Base-by-base conservation (phyloP, 768 basidiomycete species). In the Strobilomyces echinocephalus region DNA sequence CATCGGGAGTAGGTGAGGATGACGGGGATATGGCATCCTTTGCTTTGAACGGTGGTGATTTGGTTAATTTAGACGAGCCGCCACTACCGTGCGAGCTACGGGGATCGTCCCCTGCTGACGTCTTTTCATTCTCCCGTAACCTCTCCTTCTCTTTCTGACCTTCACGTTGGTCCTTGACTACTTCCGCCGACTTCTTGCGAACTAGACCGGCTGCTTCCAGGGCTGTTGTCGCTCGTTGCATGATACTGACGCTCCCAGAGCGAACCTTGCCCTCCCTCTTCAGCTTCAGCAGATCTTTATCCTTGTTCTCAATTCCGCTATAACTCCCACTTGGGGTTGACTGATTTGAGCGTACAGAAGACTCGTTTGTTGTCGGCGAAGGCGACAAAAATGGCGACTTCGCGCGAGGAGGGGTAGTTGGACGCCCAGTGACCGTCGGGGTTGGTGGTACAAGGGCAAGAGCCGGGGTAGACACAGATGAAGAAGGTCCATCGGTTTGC, bases 191-290 rank as follows among this genome's bases (percentile, higher is more conserved):
- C 70, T 88, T 92, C 72, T 93, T 92, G 55, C 86, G 74, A 44
- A 92, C 88, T 10, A 95, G 70, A 3, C 91, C 88, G 12, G 87
- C 88, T 10, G 89, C 91, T 66, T 91, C 90, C 24, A 93, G 76
- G 1, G 88, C 91, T 1, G 92, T 95, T 2, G 93, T 95, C 0
- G 92, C 94, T 24, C 94, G 83, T 62, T 97, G 95, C 80, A 98
- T 90, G 68, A 98, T 97, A 63, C 87, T 94, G 48, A 98, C 90
- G 53, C 94, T 95, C 7, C 92, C 89, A 2, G 91, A 84, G 15
- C 95, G 78, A 24, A 71, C 74, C 67, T 95, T 94, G 28, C 70
- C 71, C 2, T 73, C 73, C 49, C 76, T 72, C 45, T 84, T 77
- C 18, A 77, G 76, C 57, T 81, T 85, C 40, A 65, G 50, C 8